Percentiles rank a stretch among this genome's conserved stretches.
These are phyloP conservation scores for Dendrobium nobile DNA, from an alignment of 106 monocot species.

Conservation along the genomic window DNA sequence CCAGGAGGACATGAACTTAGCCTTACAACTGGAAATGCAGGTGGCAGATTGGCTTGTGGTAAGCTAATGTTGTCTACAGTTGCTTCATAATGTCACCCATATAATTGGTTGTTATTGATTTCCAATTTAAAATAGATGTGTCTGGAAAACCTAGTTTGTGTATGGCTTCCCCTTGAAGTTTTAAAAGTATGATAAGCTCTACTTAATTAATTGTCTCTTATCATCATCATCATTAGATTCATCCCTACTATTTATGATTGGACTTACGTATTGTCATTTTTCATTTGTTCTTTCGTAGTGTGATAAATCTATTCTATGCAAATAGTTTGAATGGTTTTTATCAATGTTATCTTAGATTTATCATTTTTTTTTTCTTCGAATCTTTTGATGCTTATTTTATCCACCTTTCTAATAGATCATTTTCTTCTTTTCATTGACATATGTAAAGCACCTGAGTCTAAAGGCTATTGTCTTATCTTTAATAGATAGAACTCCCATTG, in stretches of 20 bases:
- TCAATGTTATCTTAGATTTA: background rate
- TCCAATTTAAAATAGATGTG: background rate
- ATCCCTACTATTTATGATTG: background rate
- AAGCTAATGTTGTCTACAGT: conserved; percentile 13
- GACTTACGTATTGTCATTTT: background rate
- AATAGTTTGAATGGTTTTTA: background rate
- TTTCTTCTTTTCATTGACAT: background rate
- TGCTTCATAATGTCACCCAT: background rate
- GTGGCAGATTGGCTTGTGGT: conserved; percentile 94
- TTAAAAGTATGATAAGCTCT: background rate
- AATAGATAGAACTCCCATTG: background rate
- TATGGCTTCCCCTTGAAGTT: background rate
- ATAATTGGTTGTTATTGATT: background rate
- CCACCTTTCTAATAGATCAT: background rate
- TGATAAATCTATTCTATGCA: background rate
- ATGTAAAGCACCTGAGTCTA: background rate
- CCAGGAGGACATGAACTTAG: conserved; percentile 91
- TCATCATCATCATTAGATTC: background rate
- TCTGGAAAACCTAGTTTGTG: background rate
- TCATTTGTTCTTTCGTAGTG: background rate
- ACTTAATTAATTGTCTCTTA: background rate
- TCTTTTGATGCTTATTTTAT: background rate
- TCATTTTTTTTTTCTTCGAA: background rate
- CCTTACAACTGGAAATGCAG: conserved; percentile 85
- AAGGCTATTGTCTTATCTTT: background rate